Percentiles rank a stretch among this genome's conserved stretches.
Conservation (phyloP, 2,329 filamentous ascomycete genomes). For the Coniochaeta ligniaria region DNA sequence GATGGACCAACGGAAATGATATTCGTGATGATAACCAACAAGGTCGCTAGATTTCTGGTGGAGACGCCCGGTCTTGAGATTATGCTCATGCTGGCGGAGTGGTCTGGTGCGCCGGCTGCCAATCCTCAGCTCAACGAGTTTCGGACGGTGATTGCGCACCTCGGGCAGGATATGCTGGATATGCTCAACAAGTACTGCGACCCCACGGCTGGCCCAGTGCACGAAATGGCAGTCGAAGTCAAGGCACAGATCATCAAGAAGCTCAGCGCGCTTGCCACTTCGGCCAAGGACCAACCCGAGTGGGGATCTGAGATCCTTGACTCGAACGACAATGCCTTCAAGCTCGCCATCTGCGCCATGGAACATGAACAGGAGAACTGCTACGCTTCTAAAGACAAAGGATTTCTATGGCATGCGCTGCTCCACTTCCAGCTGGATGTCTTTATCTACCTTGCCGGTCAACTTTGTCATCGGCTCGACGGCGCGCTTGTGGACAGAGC, state of each 20-base stretch:
- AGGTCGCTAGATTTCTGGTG: constrained; percentile 42
- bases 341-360: constrained; percentile 39
- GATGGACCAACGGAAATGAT: constrained; percentile 57
- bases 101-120: constrained; percentile 12
- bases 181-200: constrained; percentile 45
- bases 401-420: constrained; percentile 49
- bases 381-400: constrained; percentile 30
- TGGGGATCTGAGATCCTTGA: constrained; percentile 41
- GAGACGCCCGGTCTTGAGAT: constrained; percentile 41
- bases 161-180: constrained; percentile 34
- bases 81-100: constrained; percentile 38
- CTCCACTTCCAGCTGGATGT: constrained; percentile 49
- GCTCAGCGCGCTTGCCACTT: constrained; percentile 38
- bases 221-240: constrained; percentile 40
- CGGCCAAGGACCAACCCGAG: constrained; percentile 38
- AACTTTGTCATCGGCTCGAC: constrained; percentile 40
- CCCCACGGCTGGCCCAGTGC: constrained; percentile 40
- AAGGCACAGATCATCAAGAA: constrained; percentile 41
- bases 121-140: constrained; percentile 31
- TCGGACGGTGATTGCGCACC: constrained; percentile 28
- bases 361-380: constrained; percentile 41
- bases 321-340: constrained; percentile 47
- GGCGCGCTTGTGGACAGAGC: constrained; percentile 46
- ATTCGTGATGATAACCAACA: constrained; percentile 43
- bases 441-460: constrained; percentile 46